Conservation (phyloP, 1,284 basidiomycete genomes). For the Heliocybe sulcata region DNA sequence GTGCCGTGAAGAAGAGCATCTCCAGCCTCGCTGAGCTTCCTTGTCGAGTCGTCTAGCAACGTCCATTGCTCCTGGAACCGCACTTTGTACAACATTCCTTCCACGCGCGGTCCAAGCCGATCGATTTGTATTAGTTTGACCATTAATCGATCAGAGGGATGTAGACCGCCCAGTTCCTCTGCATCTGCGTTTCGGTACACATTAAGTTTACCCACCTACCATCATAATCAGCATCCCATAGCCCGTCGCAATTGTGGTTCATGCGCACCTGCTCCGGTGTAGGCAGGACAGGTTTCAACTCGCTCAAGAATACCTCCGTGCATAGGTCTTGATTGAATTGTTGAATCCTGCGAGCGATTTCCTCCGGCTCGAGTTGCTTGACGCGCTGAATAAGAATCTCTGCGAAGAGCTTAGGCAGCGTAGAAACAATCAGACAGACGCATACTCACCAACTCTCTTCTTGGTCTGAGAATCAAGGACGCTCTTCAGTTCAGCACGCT, state of each 20-base stretch:
- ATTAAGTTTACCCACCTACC: conserved; percentile 83
- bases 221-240: background rate
- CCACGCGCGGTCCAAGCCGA: conserved; percentile 84
- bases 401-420: conserved; percentile 20
- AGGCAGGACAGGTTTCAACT: conserved; percentile 80
- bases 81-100: conserved; percentile 90
- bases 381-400: conserved; percentile 88
- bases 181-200: conserved; percentile 83
- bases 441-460: conserved; percentile 76
- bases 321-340: conserved; percentile 84
- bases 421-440: background rate
- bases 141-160: conserved; percentile 94
- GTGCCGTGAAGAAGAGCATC: conserved; percentile 70
- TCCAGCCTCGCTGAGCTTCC: conserved; percentile 77
- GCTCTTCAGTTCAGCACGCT: conserved; percentile 80
- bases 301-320: conserved; percentile 81
- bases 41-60: conserved; percentile 69
- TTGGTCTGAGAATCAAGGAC: conserved; percentile 88
- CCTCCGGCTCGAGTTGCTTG: conserved; percentile 76
- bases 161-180: conserved; percentile 85
- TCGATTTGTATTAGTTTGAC: conserved; percentile 96
- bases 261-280: conserved; percentile 76
- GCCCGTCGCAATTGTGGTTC: no score
- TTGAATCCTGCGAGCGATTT: conserved; percentile 76
- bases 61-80: conserved; percentile 80